These are phyloP conservation scores for Diplodia corticola DNA, from an alignment of 2,329 filamentous ascomycete species.

Conservation along the genomic window DNA sequence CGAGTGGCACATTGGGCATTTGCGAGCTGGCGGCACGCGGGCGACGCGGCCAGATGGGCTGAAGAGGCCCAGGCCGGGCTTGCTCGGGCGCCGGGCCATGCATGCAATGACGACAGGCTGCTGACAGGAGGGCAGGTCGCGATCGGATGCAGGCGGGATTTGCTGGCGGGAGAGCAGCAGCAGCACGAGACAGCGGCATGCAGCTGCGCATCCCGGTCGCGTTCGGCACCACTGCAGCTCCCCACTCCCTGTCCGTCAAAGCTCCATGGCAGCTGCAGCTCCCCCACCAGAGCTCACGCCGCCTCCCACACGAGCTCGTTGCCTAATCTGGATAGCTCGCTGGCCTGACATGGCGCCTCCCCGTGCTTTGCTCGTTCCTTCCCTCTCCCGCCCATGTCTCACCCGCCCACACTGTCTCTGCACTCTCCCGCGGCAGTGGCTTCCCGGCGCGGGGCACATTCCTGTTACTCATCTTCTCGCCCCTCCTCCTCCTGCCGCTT, in stretches of 20 bases:
- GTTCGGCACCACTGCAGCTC: neutral
- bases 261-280: neutral
- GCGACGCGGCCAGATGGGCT: neutral
- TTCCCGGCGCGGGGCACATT: neutral
- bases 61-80: neutral
- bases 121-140: neutral
- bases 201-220: neutral
- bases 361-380: neutral
- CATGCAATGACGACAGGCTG: constrained; percentile 9
- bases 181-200: too few species aligned
- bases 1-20: neutral
- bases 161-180: constrained; percentile 11
- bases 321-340: constrained; percentile 13
- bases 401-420: neutral
- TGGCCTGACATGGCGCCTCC: neutral
- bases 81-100: neutral
- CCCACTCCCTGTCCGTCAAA: neutral
- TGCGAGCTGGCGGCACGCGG: neutral
- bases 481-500: constrained; percentile 21
- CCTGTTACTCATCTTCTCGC: constrained; percentile 5
- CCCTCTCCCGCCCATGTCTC: constrained; percentile 1
- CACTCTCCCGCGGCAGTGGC: neutral
- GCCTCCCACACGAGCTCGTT: constrained; percentile 3
- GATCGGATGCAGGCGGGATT: constrained; percentile 6
- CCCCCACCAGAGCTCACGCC: neutral